A percentile compares a stretch with the other conserved stretches of the same genome.
These are phyloP conservation scores for Gnetum montanum DNA, from an alignment of 75 land plant genomes.

Conservation along the genomic window DNA sequence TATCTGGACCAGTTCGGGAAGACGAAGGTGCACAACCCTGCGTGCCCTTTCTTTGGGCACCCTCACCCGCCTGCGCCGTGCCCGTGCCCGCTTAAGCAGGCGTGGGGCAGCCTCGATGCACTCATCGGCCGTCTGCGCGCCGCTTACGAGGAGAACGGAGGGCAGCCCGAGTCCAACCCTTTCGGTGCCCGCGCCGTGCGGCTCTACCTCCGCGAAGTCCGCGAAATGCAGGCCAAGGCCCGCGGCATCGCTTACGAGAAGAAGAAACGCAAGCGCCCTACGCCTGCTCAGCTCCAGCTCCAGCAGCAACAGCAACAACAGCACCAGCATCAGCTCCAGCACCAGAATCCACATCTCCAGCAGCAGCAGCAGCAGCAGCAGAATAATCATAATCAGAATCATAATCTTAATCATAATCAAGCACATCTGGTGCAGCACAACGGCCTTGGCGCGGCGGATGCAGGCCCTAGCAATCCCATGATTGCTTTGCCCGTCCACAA, in stretches of 20 bases:
- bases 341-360: neutral
- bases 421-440: no score
- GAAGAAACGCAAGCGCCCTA: constrained; percentile 52
- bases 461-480: neutral
- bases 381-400: neutral
- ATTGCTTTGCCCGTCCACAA: neutral
- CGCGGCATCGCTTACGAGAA: constrained; percentile 60
- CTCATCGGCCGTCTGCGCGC: constrained; percentile 54
- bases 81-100: constrained; percentile 51
- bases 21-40: constrained; percentile 38
- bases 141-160: constrained; percentile 60
- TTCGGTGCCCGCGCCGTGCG: constrained; percentile 56
- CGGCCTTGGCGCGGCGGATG: no score
- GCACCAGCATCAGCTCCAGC: constrained; percentile 3
- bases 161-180: constrained; percentile 54
- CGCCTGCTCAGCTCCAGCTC: constrained; percentile 1
- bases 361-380: constrained; percentile 4
- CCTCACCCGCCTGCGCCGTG: constrained; percentile 56
- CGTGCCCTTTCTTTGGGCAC: constrained; percentile 61
- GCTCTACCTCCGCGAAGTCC: constrained; percentile 49
- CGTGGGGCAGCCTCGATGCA: constrained; percentile 57
- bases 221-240: constrained; percentile 57
- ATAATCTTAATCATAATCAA: no score
- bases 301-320: constrained; percentile 12
- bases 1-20: constrained; percentile 59